Evolutionary conservation across 2,329 filamentous ascomycete genomes (phyloP).

Genomic region (Apiospora aurea): DNA sequence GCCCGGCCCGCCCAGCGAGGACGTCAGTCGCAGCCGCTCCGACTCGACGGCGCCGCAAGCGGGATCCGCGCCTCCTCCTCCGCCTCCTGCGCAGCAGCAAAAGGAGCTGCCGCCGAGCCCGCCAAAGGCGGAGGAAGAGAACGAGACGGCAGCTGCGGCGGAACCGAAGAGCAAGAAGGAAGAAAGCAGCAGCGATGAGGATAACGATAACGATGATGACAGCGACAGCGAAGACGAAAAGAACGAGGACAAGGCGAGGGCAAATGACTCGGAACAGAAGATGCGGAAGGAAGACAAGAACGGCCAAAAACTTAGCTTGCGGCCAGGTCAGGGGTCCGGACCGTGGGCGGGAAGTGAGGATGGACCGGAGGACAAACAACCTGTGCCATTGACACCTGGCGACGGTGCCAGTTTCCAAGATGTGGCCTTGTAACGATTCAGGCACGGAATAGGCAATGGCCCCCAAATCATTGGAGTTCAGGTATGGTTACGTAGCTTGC

Average conservation of each 20-base stretch:
- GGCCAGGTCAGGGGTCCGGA: conserved; percentile 44
- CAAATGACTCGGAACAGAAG: conserved; percentile 59
- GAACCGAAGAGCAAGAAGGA: conserved; percentile 26
- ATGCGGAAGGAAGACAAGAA: conserved; percentile 62
- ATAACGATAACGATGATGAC: conserved; percentile 30
- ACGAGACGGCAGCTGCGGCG: conserved; percentile 18
- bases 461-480: background rate
- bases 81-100: conserved; percentile 35
- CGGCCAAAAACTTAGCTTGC: conserved; percentile 59
- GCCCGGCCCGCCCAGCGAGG: conserved; percentile 50
- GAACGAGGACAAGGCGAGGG: conserved; percentile 40
- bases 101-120: conserved; percentile 41
- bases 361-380: conserved; percentile 47
- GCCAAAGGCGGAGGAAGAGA: conserved; percentile 32
- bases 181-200: conserved; percentile 31
- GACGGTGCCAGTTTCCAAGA: conserved; percentile 70
- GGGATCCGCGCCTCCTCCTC: conserved; percentile 32
- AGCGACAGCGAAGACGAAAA: conserved; percentile 42
- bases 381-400: conserved; percentile 54
- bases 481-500: background rate
- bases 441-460: background rate
- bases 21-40: conserved; percentile 33
- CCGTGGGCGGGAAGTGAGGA: conserved; percentile 40
- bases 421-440: conserved; percentile 59
- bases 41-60: conserved; percentile 31